phyloP scores from a whole-genome alignment of 2,329 filamentous ascomycete genomes.

The Colletotrichum melonis region DNA sequence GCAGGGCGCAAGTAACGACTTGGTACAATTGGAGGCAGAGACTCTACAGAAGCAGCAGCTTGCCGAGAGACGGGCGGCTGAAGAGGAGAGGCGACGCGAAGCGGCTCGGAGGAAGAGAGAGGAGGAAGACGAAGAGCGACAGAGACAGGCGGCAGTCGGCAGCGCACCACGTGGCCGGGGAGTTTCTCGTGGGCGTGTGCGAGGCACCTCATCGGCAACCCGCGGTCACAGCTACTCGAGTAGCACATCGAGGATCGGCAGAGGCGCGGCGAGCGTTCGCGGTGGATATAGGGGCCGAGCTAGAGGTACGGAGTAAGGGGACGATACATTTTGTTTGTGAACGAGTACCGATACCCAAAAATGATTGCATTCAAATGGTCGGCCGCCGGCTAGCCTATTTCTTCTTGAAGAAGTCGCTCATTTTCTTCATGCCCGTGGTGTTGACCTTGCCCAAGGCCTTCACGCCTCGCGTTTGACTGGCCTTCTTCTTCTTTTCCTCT shows the following conservation, averaged over 20 bases:
- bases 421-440: conserved; percentile 93
- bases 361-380: conserved; percentile 22
- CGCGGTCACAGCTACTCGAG: conserved; percentile 33
- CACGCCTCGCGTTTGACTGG: conserved; percentile 78
- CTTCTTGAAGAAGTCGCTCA: conserved; percentile 94
- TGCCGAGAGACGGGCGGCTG: conserved; percentile 79
- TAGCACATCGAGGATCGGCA: conserved; percentile 36
- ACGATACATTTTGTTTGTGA: conserved; percentile 24
- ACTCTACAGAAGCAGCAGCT: conserved; percentile 78
- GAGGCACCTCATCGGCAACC: conserved; percentile 24
- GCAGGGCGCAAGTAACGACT: conserved; percentile 88
- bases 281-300: conserved; percentile 35
- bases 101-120: conserved; percentile 73
- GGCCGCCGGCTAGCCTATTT: conserved; percentile 46
- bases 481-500: conserved; percentile 88
- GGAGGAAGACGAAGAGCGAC: conserved; percentile 65
- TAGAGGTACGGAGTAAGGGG: conserved; percentile 27
- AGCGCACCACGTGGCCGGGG: conserved; percentile 32
- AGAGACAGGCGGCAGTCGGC: conserved; percentile 49
- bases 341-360: conserved; percentile 33
- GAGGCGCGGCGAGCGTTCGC: conserved; percentile 34
- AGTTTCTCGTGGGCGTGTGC: conserved; percentile 24
- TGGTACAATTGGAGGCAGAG: conserved; percentile 88
- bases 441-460: conserved; percentile 90
- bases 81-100: conserved; percentile 82